phyloP scores from a whole-genome alignment of 176 grass and related monocot genomes.

The Aegilops sharonensis region DNA sequence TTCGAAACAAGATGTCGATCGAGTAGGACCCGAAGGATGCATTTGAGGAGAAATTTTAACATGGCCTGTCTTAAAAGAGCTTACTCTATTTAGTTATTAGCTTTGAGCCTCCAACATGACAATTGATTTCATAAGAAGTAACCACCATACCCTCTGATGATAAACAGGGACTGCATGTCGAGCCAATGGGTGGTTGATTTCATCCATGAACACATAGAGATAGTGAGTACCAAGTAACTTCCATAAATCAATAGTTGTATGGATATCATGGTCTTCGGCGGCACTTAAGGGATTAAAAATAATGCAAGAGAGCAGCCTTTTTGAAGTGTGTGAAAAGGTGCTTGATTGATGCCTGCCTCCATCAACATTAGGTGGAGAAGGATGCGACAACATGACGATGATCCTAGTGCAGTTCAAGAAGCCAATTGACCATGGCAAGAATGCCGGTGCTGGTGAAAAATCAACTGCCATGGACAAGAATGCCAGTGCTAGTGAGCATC shows the following conservation, averaged over 20 bases:
- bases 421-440: constrained; percentile 12
- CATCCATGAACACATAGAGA: constrained; percentile 47
- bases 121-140: constrained; percentile 11
- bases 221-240: constrained; percentile 45
- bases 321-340: constrained; percentile 71
- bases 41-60: too few relatives aligned
- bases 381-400: constrained; percentile 97
- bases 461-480: not conserved
- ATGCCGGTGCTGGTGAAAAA: not conserved
- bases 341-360: constrained; percentile 87
- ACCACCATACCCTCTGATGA: not conserved
- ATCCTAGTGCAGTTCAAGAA: constrained; percentile 86
- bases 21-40: too few relatives aligned
- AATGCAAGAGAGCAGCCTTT: constrained; percentile 72
- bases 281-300: constrained; percentile 5
- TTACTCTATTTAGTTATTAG: not conserved
- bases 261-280: not conserved
- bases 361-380: constrained; percentile 75
- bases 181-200: constrained; percentile 86
- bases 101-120: not conserved
- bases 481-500: not conserved
- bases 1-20: too few relatives aligned
- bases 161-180: constrained; percentile 84
- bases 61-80: too few relatives aligned
- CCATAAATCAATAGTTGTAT: not conserved